Evolutionary conservation across 306 rosid genomes (phyloP), one percentile per base, ranked within the genome.

Genomic region (Nissolia schottii): DNA sequence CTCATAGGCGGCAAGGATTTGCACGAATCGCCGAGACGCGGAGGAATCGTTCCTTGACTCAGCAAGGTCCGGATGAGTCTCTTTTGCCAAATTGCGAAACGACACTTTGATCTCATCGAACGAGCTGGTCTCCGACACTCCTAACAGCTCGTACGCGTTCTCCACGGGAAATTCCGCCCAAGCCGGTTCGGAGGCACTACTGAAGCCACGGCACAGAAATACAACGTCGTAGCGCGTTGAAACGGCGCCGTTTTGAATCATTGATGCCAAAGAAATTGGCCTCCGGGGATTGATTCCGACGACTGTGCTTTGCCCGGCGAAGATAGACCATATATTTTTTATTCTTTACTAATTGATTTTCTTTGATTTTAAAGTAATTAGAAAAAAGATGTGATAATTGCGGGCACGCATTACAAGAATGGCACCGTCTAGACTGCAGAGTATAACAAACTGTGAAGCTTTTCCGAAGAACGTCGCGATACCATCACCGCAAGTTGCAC

Each of bases 21-120:
- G 94, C 55, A 93, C 93, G 64, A 93, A 93, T 31, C 92, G 88
- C 72, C 69, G 74, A 16, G 92, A 84, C n/a, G 84, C 89, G 46
- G 78, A 60, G 77, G 90, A 83, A 71, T 87, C 84, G 67, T 54
- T 73, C 60, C 53, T 82, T 46, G 92, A 83, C 57, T 82, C 74
- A n/a, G 84, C 85, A 62, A 93, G 88, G 85, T 93, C 98, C 20
- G 98, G 98, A 80, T 91, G 98, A 86, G 98, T 93, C 75, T 85
- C 82, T 75, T 93, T 93, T 12, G 98, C 98, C 88, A 93, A 85
- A 86, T 79, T 93, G 76, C 80, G 98, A 81, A 93, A 93, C 18
- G 97, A 84, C 3, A 86, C 83, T 87, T 93, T 93, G 84, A 91
- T 89, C 77, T 91, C 96, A 37, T 85, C 84, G 43, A 86, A 87